Evolutionary conservation across 2,329 filamentous ascomycete genomes (phyloP).

Genomic region (Pseudophaeomoniella oleicola): DNA sequence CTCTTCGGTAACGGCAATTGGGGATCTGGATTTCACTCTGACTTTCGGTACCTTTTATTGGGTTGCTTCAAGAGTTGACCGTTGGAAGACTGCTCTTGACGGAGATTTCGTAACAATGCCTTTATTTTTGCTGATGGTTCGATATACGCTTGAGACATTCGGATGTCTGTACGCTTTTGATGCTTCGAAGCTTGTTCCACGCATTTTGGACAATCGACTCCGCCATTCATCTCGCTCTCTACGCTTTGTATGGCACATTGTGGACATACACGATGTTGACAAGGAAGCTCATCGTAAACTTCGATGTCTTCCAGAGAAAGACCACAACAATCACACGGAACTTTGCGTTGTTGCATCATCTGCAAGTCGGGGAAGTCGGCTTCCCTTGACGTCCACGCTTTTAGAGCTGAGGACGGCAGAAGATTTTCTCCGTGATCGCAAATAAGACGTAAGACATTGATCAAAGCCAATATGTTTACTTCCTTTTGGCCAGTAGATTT

Average conservation of each 20-base stretch:
- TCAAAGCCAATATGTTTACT: conserved; percentile 12
- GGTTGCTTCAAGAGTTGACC: neutral
- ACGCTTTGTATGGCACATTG: neutral
- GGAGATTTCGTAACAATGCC: conserved; percentile 6
- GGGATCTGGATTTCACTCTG: no score
- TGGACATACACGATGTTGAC: neutral
- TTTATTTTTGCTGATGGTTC: conserved; percentile 7
- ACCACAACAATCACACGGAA: conserved; percentile 1
- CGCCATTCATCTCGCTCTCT: neutral
- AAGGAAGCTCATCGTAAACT: neutral
- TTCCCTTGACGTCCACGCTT: conserved; percentile 7
- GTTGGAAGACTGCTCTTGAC: neutral
- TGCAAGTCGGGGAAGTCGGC: conserved; percentile 3
- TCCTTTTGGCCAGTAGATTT: neutral
- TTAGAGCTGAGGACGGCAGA: conserved; percentile 9
- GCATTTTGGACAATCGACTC: neutral
- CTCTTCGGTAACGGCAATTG: neutral
- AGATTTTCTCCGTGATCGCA: conserved; percentile 18
- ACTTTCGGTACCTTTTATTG: conserved; percentile 7
- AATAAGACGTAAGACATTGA: conserved; percentile 14
- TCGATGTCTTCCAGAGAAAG: conserved; percentile 1
- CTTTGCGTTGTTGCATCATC: neutral
- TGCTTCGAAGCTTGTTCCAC: neutral
- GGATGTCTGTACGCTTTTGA: neutral
- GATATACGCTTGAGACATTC: neutral